Conservation (phyloP, 2,329 filamentous ascomycete species). For the Juglanconis oblonga region DNA sequence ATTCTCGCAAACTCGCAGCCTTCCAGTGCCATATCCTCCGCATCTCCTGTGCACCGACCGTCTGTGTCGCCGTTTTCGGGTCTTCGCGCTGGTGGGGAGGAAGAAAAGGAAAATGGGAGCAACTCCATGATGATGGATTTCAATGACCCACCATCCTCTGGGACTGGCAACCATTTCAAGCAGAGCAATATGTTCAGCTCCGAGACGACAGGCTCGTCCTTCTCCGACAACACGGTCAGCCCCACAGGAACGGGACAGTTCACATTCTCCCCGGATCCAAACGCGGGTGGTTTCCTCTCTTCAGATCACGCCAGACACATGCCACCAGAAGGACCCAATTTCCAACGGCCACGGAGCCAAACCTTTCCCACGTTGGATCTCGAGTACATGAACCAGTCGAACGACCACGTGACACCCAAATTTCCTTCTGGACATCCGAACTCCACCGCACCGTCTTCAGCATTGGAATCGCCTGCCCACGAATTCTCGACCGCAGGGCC, state of each 20-base stretch:
- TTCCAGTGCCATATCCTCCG: constrained; percentile 66
- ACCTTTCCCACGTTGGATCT: constrained; percentile 75
- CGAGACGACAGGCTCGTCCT: constrained; percentile 61
- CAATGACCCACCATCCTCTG: constrained; percentile 26
- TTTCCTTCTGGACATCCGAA: constrained; percentile 30
- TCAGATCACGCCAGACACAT: constrained; percentile 33
- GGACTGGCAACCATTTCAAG: constrained; percentile 49
- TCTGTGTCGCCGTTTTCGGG: constrained; percentile 67
- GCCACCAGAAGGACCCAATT: constrained; percentile 40
- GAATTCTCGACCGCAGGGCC: constrained; percentile 38
- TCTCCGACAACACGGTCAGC: constrained; percentile 69
- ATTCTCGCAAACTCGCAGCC: constrained; percentile 58
- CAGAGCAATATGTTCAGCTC: constrained; percentile 61
- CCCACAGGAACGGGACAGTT: constrained; percentile 72
- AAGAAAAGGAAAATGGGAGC: constrained; percentile 53
- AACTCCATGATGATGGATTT: constrained; percentile 48
- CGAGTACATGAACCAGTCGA: constrained; percentile 48
- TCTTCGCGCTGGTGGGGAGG: constrained; percentile 57
- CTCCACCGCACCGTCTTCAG: constrained; percentile 48
- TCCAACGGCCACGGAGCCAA: constrained; percentile 78
- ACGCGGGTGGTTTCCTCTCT: constrained; percentile 60
- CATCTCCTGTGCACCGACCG: constrained; percentile 63
- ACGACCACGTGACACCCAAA: constrained; percentile 49
- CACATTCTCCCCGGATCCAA: constrained; percentile 71
- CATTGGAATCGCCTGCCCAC: constrained; percentile 49